phyloP scores from a whole-genome alignment of 1,284 basidiomycete genomes.

The Cryptococcus sp. region DNA sequence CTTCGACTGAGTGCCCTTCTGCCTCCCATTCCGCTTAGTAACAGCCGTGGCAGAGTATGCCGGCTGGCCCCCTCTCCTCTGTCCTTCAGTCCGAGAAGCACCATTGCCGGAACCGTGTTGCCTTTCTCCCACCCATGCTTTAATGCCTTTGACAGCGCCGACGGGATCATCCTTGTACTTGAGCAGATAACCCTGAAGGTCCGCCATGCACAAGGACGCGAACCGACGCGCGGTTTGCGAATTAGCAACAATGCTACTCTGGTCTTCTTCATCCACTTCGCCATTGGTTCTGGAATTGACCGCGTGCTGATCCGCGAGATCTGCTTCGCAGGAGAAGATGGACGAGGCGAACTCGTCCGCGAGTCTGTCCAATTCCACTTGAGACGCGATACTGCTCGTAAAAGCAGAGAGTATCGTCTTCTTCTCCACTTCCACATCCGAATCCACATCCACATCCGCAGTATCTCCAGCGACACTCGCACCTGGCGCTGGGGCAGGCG shows the following conservation, averaged over 20 bases:
- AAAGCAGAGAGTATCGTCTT: not conserved
- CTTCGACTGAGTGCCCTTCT: too few relatives aligned
- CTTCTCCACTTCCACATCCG: not conserved
- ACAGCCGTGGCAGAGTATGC: too few relatives aligned
- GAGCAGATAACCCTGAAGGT: slow-evolving; percentile 71
- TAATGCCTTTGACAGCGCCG: slow-evolving; percentile 25
- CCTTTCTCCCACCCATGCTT: slow-evolving; percentile 17
- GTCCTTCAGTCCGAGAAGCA: too few relatives aligned
- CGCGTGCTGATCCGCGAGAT: not conserved
- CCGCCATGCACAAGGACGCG: slow-evolving; percentile 68
- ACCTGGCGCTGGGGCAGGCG: not conserved
- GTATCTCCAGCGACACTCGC: not conserved
- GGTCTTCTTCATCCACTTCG: not conserved
- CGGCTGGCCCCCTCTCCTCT: too few relatives aligned
- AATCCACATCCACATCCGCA: not conserved
- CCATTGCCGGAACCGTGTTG: too few relatives aligned
- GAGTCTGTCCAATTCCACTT: slow-evolving; percentile 18
- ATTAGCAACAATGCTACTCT: too few relatives aligned
- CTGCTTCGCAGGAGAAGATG: slow-evolving; percentile 14
- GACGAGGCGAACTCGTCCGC: slow-evolving; percentile 20
- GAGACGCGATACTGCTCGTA: slow-evolving; percentile 1
- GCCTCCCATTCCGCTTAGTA: too few relatives aligned
- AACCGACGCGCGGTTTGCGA: too few relatives aligned
- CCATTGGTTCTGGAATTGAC: not conserved
- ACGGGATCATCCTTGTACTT: slow-evolving; percentile 35